Conservation (phyloP, 306 rosid genomes). For the Boehmeria nivea region DNA sequence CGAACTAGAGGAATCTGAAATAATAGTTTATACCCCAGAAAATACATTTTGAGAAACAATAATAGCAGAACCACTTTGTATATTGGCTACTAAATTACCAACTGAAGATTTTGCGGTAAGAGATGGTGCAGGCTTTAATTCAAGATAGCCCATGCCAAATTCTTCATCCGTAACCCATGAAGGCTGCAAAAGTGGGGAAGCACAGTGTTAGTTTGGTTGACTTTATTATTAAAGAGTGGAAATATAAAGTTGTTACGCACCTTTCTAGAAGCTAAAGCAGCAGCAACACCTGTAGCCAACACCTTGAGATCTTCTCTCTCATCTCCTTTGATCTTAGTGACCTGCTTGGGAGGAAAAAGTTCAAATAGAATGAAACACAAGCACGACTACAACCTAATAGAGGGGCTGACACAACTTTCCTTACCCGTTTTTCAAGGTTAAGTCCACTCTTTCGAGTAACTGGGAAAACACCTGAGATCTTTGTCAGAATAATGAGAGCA, state of each 20-base stretch:
- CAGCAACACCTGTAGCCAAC: conserved; percentile 93
- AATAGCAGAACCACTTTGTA: conserved; percentile 40
- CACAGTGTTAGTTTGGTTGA: neutral
- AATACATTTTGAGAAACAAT: conserved; percentile 49
- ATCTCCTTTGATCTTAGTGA: conserved; percentile 88
- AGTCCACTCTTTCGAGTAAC: conserved; percentile 93
- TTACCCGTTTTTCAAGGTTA: conserved; percentile 92
- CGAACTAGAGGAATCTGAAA: too few species aligned
- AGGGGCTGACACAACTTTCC: conserved; percentile 5
- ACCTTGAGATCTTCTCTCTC: conserved; percentile 99
- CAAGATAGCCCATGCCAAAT: conserved; percentile 89
- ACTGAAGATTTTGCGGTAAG: conserved; percentile 54
- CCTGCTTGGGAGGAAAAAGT: conserved; percentile 39
- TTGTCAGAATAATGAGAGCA: conserved; percentile 86
- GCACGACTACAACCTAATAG: neutral
- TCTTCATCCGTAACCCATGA: conserved; percentile 96
- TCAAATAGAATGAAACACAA: conserved; percentile 1
- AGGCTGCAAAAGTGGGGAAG: conserved; percentile 47
- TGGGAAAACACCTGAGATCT: conserved; percentile 88
- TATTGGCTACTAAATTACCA: conserved; percentile 43
- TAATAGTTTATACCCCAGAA: too few species aligned
- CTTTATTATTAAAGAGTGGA: neutral
- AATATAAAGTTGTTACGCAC: conserved; percentile 29
- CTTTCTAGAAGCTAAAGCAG: conserved; percentile 96
- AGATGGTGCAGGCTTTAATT: conserved; percentile 63